Conservation (phyloP, 2,329 filamentous ascomycete genomes). For the Microdochium bolleyi region DNA sequence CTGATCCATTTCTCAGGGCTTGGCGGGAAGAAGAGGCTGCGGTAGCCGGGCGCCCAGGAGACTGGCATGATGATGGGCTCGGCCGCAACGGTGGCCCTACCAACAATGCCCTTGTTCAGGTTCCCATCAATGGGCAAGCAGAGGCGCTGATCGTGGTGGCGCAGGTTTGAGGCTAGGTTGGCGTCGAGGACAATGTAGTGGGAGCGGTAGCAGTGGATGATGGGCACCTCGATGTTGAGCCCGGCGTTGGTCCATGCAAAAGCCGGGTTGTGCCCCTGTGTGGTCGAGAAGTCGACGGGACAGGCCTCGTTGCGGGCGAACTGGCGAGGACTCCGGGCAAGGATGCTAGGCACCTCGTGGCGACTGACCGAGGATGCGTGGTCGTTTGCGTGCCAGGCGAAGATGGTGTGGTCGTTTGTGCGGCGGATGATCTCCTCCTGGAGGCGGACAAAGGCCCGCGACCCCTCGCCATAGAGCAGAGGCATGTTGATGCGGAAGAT, state of each 20-base stretch:
- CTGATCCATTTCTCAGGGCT: background rate
- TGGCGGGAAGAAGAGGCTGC: background rate
- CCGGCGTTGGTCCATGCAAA: background rate
- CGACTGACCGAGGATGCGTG: background rate
- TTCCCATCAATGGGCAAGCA: background rate
- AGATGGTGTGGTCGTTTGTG: background rate
- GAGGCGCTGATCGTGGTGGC: background rate
- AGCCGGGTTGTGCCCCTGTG: background rate
- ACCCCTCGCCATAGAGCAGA: constrained; percentile 3
- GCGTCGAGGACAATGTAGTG: background rate
- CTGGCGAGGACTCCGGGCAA: background rate
- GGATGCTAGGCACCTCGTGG: background rate
- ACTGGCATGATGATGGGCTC: background rate
- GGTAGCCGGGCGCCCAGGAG: background rate
- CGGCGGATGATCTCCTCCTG: constrained; percentile 1
- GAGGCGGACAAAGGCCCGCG: constrained; percentile 1
- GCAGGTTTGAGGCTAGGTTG: background rate
- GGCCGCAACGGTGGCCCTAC: background rate
- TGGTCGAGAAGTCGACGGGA: background rate
- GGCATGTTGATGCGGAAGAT: constrained; percentile 5
- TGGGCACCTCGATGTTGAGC: background rate
- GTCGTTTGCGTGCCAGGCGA: background rate
- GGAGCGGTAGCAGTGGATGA: background rate
- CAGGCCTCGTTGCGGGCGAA: background rate
- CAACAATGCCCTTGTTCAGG: background rate